These are phyloP conservation scores for Acacia crassicarpa DNA, from an alignment of 306 rosid species.

Conservation along the genomic window DNA sequence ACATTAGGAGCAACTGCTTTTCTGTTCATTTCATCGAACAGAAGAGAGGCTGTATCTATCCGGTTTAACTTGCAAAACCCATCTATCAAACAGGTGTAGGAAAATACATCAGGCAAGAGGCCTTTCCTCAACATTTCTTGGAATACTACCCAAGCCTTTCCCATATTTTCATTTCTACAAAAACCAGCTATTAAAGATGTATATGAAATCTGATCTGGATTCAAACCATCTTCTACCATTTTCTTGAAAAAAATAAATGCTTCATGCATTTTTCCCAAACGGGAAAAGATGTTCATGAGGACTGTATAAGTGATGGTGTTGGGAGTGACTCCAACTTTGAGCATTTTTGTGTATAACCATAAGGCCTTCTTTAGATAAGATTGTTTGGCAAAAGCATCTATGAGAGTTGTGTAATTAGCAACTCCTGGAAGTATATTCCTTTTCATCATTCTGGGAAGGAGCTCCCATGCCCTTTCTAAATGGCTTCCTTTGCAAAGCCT, in stretches of 20 bases:
- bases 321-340: slow-evolving; percentile 45
- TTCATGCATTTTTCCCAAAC: slow-evolving; percentile 28
- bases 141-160: slow-evolving; percentile 49
- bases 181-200: slow-evolving; percentile 58
- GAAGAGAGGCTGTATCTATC: slow-evolving; percentile 45
- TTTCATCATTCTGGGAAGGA: slow-evolving; percentile 69
- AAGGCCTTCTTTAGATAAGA: slow-evolving; percentile 39
- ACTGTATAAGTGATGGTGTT: slow-evolving; percentile 45
- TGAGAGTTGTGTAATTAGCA: slow-evolving; percentile 53
- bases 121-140: slow-evolving; percentile 49
- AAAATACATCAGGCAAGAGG: slow-evolving; percentile 43
- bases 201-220: slow-evolving; percentile 54
- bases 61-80: slow-evolving; percentile 51
- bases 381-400: slow-evolving; percentile 58
- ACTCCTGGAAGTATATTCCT: slow-evolving; percentile 52
- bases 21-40: slow-evolving; percentile 54
- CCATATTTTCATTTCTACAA: slow-evolving; percentile 43
- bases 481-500: slow-evolving; percentile 50
- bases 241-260: slow-evolving; percentile 43
- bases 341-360: slow-evolving; percentile 49
- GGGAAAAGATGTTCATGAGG: slow-evolving; percentile 47
- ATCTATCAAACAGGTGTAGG: slow-evolving; percentile 63
- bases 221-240: slow-evolving; percentile 43
- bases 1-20: slow-evolving; percentile 43
- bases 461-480: slow-evolving; percentile 51